phyloP scores from a whole-genome alignment of 2,329 filamentous ascomycete species.

The Diplodia corticola region DNA sequence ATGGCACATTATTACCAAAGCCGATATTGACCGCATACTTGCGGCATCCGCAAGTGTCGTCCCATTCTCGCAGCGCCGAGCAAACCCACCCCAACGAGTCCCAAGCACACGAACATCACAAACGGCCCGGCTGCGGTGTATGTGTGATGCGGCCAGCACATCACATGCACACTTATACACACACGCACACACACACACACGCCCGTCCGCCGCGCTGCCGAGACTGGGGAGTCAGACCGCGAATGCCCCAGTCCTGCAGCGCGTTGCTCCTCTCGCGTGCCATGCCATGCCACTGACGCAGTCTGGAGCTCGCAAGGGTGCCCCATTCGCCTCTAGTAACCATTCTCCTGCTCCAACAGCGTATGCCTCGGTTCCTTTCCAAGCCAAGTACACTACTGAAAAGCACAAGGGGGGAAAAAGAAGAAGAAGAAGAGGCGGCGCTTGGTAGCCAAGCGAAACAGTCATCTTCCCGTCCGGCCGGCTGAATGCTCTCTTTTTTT shows the following conservation, averaged over 20 bases:
- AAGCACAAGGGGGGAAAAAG: too few species aligned
- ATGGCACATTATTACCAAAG: too few species aligned
- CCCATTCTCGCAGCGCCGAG: not conserved
- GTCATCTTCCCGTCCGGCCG: not conserved
- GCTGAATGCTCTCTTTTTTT: not conserved
- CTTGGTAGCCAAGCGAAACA: not conserved
- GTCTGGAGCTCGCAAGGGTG: too few species aligned
- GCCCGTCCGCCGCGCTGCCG: too few species aligned
- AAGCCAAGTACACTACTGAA: too few species aligned
- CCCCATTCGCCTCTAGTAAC: too few species aligned
- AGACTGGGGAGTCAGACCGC: too few species aligned
- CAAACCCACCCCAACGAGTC: not conserved
- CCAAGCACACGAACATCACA: not conserved
- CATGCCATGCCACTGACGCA: too few species aligned
- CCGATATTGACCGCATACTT: not conserved
- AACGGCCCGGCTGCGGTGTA: not conserved
- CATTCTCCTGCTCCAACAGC: not conserved
- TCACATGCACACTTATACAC: not conserved
- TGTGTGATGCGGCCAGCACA: not conserved
- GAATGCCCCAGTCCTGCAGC: too few species aligned
- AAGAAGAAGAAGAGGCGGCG: not conserved
- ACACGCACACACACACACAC: not conserved
- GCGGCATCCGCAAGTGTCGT: not conserved
- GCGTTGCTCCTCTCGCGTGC: too few species aligned
- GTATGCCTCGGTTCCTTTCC: not conserved